phyloP scores from a whole-genome alignment of 192 early-diverging fungal genomes.

The Diversispora eburnea region DNA sequence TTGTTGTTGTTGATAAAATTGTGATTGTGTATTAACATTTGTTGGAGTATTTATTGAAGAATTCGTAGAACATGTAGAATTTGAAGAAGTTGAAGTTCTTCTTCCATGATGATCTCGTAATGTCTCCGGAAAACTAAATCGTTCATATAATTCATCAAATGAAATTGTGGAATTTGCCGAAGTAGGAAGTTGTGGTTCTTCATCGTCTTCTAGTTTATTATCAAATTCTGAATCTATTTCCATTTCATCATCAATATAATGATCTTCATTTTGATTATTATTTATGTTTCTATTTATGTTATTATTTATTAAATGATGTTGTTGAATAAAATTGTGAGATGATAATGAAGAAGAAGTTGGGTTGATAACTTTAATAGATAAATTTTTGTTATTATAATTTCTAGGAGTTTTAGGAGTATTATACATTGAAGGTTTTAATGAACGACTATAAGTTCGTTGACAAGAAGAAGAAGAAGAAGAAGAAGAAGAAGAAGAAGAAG shows the following conservation, averaged over 20 bases:
- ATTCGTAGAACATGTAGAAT: background rate
- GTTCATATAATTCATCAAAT: background rate
- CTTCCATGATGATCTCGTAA: background rate
- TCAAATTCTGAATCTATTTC: no score
- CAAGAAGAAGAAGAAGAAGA: background rate
- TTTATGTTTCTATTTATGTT: no score
- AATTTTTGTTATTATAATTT: background rate
- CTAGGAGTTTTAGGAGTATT: background rate
- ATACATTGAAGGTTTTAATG: background rate
- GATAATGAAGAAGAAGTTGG: no score
- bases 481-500: background rate
- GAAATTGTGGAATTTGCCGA: no score
- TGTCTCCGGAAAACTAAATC: background rate
- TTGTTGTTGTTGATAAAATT: background rate
- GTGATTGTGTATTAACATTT: background rate
- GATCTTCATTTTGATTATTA: no score
- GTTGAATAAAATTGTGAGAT: no score
- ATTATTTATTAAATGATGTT: no score
- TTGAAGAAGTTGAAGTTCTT: background rate
- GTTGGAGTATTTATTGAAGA: background rate
- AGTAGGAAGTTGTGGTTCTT: no score
- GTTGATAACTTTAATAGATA: no score
- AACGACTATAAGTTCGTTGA: no score
- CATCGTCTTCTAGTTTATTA: no score
- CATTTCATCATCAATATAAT: no score